Evolutionary conservation across 2,329 filamentous ascomycete genomes (phyloP).

Genomic region (Fusarium scirpi): DNA sequence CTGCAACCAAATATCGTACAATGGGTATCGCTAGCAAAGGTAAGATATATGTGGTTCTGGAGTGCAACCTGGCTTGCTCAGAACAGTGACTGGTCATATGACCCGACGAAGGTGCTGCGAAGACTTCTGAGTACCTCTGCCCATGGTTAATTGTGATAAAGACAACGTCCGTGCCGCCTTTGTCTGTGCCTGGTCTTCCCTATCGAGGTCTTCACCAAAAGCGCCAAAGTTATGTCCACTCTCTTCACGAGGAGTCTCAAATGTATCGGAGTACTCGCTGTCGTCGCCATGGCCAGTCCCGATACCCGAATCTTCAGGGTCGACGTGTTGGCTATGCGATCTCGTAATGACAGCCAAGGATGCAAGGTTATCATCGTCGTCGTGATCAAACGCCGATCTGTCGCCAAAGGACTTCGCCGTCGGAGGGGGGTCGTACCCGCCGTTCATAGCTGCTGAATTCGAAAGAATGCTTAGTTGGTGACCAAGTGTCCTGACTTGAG

Average conservation of each 20-base stretch:
- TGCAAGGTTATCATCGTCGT: constrained; percentile 54
- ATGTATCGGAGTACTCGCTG: constrained; percentile 61
- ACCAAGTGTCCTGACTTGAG: constrained; percentile 65
- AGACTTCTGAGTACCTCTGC: constrained; percentile 34
- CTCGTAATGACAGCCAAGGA: constrained; percentile 32
- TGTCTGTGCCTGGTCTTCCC: constrained; percentile 56
- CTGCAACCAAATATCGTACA: constrained; percentile 26
- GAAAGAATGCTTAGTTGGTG: constrained; percentile 63
- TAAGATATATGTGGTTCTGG: neutral
- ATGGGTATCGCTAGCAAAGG: constrained; percentile 11
- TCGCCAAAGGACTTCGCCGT: constrained; percentile 54
- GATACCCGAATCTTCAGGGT: constrained; percentile 54
- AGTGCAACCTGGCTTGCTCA: neutral
- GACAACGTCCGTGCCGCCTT: constrained; percentile 74
- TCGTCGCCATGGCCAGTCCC: constrained; percentile 55
- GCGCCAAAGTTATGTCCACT: constrained; percentile 53
- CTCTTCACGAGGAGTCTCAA: constrained; percentile 65
- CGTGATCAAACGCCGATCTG: constrained; percentile 58
- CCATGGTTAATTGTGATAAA: constrained; percentile 69
- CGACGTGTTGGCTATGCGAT: constrained; percentile 35
- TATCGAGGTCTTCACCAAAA: constrained; percentile 59
- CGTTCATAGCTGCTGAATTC: constrained; percentile 48
- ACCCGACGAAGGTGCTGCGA: constrained; percentile 43
- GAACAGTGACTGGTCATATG: constrained; percentile 33
- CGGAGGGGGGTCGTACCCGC: constrained; percentile 49